Evolutionary conservation across 2,329 filamentous ascomycete species (phyloP).

Genomic region (Fusarium chuoi): DNA sequence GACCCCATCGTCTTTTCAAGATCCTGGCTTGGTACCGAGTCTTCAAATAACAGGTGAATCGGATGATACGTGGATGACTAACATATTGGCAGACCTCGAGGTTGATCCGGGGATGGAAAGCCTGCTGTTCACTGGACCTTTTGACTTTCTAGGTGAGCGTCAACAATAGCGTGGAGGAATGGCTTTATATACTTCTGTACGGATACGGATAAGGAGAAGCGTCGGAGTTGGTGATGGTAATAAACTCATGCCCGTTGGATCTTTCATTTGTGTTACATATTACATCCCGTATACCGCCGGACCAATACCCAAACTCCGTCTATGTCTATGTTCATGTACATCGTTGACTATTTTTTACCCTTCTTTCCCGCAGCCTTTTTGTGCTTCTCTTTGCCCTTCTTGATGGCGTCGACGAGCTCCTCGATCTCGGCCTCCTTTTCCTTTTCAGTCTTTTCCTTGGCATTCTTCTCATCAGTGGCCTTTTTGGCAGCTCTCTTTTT

Average conservation of each 20-base stretch:
- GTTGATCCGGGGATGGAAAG: slow-evolving; percentile 31
- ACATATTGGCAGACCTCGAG: slow-evolving; percentile 31
- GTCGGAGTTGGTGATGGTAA: slow-evolving; percentile 16
- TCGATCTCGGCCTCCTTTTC: slow-evolving; percentile 47
- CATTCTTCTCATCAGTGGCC: slow-evolving; percentile 49
- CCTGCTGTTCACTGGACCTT: slow-evolving; percentile 33
- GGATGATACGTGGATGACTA: slow-evolving; percentile 28
- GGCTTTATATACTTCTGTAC: slow-evolving; percentile 8
- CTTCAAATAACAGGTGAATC: slow-evolving; percentile 26
- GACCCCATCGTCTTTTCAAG: slow-evolving; percentile 13
- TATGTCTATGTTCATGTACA: slow-evolving; percentile 35
- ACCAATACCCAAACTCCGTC: slow-evolving; percentile 33
- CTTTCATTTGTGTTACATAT: neutral
- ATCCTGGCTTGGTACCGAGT: slow-evolving; percentile 19
- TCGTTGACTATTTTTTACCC: slow-evolving; percentile 36
- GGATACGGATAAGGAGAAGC: slow-evolving; percentile 25
- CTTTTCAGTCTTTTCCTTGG: slow-evolving; percentile 51
- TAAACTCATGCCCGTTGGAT: slow-evolving; percentile 12
- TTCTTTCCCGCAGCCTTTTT: slow-evolving; percentile 41
- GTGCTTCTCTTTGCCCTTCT: slow-evolving; percentile 52
- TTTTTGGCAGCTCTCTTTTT: slow-evolving; percentile 57
- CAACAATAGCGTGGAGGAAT: neutral
- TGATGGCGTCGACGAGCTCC: slow-evolving; percentile 57
- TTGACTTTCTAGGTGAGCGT: slow-evolving; percentile 35
- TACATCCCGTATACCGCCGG: slow-evolving; percentile 3